Evolutionary conservation across 257 asterid genomes (phyloP), one percentile per base, ranked within the genome.

Genomic region (Solanum pennellii): DNA sequence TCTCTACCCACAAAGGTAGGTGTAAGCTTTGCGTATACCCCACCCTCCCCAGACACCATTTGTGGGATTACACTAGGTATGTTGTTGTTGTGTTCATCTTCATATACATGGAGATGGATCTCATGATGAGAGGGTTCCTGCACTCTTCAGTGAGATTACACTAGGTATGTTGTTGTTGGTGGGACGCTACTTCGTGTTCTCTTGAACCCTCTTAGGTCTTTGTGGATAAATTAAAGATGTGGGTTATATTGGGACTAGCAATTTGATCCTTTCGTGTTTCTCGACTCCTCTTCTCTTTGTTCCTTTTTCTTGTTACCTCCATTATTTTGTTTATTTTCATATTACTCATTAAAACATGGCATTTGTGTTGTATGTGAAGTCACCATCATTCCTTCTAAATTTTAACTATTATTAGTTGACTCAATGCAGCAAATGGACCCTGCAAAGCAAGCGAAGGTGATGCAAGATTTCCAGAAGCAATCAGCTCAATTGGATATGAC

Each of bases 401-500:
- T 80, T 25, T 80, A 59, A 49, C 18, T 5, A 80, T 23, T 74
- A 74, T n/a, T 21, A 33, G 11, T 49, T 49, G 49, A 31, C 56
- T 68, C 56, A 5, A 71, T 93, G 91, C 93, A 97, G 99, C 99
- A 97, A 95, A 97, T 96, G 99, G 98, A 66, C 71, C 99, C 99
- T 10, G 93, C 92, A 31, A 94, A 94, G 92, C 99, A 97, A 92
- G 91, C 92, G 23, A 93, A 97, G 91, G 95, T 96, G 85, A 93
- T 97, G 74, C 86, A 86, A 85, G 98, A 97, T 27, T 97, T 97
- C 93, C 99, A 97, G 90, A 95, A 86, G 94, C 98, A 97, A 90
- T 97, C 99, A 42, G 96, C 95, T 6, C 99, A 97, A 89, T 89
- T 97, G 98, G 99, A 97, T 90, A 96, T 95, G 99, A 95, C 98